These are phyloP conservation scores for Colletotrichum sp. DNA, from an alignment of 2,329 filamentous ascomycete genomes.

Conservation along the genomic window DNA sequence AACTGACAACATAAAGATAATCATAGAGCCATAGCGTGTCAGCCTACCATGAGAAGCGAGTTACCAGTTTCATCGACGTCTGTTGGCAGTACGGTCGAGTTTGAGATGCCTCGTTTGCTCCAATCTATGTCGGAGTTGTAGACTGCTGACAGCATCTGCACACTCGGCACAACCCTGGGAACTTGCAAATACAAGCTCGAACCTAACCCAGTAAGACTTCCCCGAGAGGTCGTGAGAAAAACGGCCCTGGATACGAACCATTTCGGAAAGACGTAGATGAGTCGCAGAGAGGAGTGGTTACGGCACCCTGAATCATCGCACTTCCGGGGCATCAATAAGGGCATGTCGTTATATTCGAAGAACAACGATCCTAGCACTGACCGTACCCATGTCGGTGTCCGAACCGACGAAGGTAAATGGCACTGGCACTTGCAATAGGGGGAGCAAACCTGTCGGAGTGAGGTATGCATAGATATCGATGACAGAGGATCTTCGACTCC, in stretches of 20 bases:
- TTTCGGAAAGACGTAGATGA: not conserved
- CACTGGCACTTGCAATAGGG: conserved; percentile 2
- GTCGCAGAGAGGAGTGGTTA: not conserved
- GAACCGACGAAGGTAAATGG: not conserved
- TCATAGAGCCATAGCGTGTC: not conserved
- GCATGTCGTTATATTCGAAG: not conserved
- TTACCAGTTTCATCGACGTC: not conserved
- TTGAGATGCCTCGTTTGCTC: not conserved
- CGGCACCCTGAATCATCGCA: not conserved
- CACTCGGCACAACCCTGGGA: not conserved
- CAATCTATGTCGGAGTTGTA: not conserved
- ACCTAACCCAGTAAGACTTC: not conserved
- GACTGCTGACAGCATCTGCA: not conserved
- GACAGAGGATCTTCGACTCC: not conserved
- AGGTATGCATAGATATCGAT: not conserved
- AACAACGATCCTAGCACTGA: not conserved
- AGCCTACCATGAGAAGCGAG: not conserved
- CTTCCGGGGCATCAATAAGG: not conserved
- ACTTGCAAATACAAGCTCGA: not conserved
- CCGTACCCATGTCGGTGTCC: not conserved
- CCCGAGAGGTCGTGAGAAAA: not conserved
- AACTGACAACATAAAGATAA: not conserved
- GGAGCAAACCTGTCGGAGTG: not conserved
- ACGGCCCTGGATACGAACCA: not conserved
- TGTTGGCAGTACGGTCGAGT: not conserved